phyloP scores from a whole-genome alignment of 352 stramenopile genomes.

The Phytophthora citrophthora region DNA sequence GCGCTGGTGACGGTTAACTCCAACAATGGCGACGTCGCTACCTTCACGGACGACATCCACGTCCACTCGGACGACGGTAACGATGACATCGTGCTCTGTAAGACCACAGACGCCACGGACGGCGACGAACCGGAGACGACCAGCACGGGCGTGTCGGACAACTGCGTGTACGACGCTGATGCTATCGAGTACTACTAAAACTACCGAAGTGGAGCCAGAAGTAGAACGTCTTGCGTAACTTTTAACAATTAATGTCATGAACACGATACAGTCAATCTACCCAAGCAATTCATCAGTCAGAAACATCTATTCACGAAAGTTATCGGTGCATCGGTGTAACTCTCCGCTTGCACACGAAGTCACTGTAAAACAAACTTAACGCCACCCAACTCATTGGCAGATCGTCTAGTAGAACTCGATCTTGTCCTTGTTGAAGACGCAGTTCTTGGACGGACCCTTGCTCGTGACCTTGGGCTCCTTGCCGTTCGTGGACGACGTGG shows the following conservation, averaged over 20 bases:
- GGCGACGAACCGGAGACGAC: conserved; percentile 27
- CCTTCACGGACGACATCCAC: conserved; percentile 39
- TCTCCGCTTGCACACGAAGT: too few species aligned
- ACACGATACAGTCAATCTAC: neutral
- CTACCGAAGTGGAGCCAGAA: neutral
- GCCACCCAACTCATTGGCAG: too few species aligned
- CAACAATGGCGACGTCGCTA: conserved; percentile 46
- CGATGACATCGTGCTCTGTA: conserved; percentile 28
- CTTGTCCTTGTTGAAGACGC: conserved; percentile 42
- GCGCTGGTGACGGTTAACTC: conserved; percentile 46
- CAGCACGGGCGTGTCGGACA: conserved; percentile 27
- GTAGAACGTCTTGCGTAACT: conserved; percentile 20
- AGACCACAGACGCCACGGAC: conserved; percentile 29
- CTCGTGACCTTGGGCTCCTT: conserved; percentile 31
- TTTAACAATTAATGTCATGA: conserved; percentile 21
- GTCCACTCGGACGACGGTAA: conserved; percentile 30
- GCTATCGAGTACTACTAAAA: conserved; percentile 34
- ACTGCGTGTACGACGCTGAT: conserved; percentile 31
- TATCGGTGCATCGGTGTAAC: too few species aligned
- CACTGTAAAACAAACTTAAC: too few species aligned
- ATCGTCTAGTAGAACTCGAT: conserved; percentile 31
- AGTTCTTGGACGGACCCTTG: conserved; percentile 37
- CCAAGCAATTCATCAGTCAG: too few species aligned
- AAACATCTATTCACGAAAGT: too few species aligned
- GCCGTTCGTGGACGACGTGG: conserved; percentile 32